Evolutionary conservation across 2,329 filamentous ascomycete genomes (phyloP), one percentile per base, ranked within the genome.

Genomic region (Clathrospora elynae): DNA sequence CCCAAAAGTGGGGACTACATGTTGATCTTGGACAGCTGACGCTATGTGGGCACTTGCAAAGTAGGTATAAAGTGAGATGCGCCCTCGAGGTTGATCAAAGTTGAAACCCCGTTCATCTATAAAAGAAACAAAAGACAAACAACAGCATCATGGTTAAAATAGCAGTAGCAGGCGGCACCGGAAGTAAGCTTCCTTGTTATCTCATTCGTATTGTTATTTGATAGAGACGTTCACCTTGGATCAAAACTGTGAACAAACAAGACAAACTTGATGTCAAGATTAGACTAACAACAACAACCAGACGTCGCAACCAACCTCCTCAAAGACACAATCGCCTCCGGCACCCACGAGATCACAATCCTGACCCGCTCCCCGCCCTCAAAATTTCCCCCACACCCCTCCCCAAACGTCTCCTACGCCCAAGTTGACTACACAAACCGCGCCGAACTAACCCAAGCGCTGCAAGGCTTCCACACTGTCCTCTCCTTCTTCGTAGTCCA

Each of bases 291-390:
- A 24, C 13, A 22, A 16, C 3, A 10, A 2, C 9, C 31, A 82
- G 79, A 79, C 41, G 74, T 84, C 32, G 77, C 75, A 2, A 71
- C 66, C 28, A 79, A 81, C 55, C 57, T 83, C 7, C 63, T 82
- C 14, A 78, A 82, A 43, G 71, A 64, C 3, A 67, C 82, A 0
- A 54, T 79, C 2, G 72, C 73, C 3, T 68, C 70, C 3, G 70
- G 71, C 7, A 80, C 75, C 39, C 80, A 84, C 42, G 68, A 80
- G 0, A 77, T 84, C 31, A 61, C 71, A 0, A 67, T 83, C 13
- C 60, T 84, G 2, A 77, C 72, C 1, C 70, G 80, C 50, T 75
- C 71, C 34, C 42, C 49, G 1, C 49, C 56, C 11, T 28, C 42
- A 9, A 24, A 34, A 7, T n/a, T n/a, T n/a, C n/a, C n/a, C n/a